Percentiles rank a stretch among this genome's conserved stretches.
Conservation (phyloP, 495 filamentous ascomycete species). For the Parathielavia hyrcaniae region DNA sequence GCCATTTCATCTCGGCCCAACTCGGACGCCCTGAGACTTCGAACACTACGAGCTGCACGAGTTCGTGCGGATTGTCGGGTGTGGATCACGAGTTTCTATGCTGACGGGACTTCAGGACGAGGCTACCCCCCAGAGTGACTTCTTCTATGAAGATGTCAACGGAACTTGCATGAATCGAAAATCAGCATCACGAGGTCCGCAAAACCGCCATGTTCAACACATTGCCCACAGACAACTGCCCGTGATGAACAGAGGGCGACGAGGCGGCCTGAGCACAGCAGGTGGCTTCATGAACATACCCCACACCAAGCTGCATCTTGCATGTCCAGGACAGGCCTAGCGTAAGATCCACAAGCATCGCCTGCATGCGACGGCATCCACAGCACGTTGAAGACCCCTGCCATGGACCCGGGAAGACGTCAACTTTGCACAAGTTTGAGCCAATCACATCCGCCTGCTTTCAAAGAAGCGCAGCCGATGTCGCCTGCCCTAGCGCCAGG, state of each 20-base stretch:
- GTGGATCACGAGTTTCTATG: too few relatives aligned
- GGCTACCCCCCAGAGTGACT: too few relatives aligned
- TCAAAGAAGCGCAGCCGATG: constrained; percentile 34
- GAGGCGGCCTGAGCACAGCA: background rate
- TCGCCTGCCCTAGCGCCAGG: constrained; percentile 23
- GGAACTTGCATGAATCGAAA: too few relatives aligned
- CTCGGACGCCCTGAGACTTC: too few relatives aligned
- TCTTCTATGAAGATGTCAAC: too few relatives aligned
- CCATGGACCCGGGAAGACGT: constrained; percentile 13
- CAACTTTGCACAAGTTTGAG: constrained; percentile 12
- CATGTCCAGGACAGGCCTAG: constrained; percentile 21
- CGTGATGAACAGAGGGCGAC: too few relatives aligned
- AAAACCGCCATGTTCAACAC: too few relatives aligned
- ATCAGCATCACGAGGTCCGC: too few relatives aligned
- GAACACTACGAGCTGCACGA: too few relatives aligned
- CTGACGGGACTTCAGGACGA: too few relatives aligned
- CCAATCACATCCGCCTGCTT: constrained; percentile 32
- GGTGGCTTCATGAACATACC: constrained; percentile 29
- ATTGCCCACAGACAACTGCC: background rate
- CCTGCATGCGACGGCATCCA: constrained; percentile 31
- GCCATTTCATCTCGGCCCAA: too few relatives aligned
- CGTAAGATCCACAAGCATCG: constrained; percentile 32
- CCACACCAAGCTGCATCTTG: constrained; percentile 33
- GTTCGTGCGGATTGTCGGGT: too few relatives aligned
- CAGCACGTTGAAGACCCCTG: constrained; percentile 25